phyloP scores from a whole-genome alignment of 78 protist genomes.

The Dictyostelium capitatum region DNA sequence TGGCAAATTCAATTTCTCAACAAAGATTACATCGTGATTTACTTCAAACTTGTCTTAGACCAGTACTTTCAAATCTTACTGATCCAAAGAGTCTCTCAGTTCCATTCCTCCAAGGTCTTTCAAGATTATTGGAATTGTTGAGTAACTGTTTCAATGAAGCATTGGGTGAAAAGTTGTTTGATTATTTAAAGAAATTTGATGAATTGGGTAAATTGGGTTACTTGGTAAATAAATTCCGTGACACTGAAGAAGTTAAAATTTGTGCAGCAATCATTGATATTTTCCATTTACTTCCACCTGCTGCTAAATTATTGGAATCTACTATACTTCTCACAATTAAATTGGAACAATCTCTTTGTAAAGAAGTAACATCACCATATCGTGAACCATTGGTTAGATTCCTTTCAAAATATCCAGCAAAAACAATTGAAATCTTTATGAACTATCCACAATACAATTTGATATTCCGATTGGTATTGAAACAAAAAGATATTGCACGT shows the following conservation, averaged over 20 bases:
- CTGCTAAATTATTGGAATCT: conserved; percentile 83
- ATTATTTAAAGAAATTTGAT: conserved; percentile 88
- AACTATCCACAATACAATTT: conserved; percentile 14
- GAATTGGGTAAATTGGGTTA: conserved; percentile 76
- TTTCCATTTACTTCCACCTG: conserved; percentile 93
- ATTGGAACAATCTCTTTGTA: conserved; percentile 70
- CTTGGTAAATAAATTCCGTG: conserved; percentile 19
- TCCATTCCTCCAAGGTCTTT: conserved; percentile 91
- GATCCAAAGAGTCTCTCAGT: conserved; percentile 87
- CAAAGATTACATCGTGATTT: conserved; percentile 83
- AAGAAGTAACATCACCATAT: conserved; percentile 73
- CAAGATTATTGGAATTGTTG: conserved; percentile 89
- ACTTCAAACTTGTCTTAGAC: conserved; percentile 91
- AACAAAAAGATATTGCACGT: background rate
- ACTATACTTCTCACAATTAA: conserved; percentile 59
- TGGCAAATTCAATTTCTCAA: conserved; percentile 52
- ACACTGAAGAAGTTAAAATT: conserved; percentile 71
- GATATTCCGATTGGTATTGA: conserved; percentile 27
- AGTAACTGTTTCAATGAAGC: conserved; percentile 91
- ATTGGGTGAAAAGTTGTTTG: conserved; percentile 94
- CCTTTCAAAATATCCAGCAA: conserved; percentile 83
- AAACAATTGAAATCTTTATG: conserved; percentile 84
- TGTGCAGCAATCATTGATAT: conserved; percentile 90
- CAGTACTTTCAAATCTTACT: conserved; percentile 90
- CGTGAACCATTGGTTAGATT: conserved; percentile 89